Percentiles rank a stretch among this genome's conserved stretches.
These are phyloP conservation scores for Pseudogymnoascus sp. DNA, from an alignment of 2,329 filamentous ascomycete species.

Conservation along the genomic window DNA sequence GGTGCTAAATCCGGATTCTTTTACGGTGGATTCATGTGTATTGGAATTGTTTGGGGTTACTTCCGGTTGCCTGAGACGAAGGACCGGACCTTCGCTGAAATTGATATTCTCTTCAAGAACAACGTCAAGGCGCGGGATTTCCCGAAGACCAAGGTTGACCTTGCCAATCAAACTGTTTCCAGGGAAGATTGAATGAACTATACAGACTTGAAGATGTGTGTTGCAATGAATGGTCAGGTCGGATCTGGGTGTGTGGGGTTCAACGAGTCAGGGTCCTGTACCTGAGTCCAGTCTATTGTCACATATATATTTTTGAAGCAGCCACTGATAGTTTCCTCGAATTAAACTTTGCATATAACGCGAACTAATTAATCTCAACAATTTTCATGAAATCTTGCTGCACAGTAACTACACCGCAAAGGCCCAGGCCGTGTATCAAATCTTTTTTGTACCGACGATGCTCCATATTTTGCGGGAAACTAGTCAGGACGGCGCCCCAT, in stretches of 20 bases:
- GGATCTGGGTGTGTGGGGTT: background rate
- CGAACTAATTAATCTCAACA: background rate
- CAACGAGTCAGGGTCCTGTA: background rate
- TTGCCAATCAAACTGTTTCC: slow-evolving; percentile 9
- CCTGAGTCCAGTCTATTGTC: background rate
- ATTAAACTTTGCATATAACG: background rate
- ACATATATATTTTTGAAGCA: background rate
- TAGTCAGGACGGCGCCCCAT: slow-evolving; percentile 8
- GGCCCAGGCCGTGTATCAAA: background rate
- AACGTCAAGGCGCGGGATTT: slow-evolving; percentile 34
- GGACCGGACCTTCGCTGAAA: slow-evolving; percentile 34
- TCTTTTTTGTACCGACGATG: background rate
- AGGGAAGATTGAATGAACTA: background rate
- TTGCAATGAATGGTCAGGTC: background rate
- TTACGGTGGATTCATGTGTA: slow-evolving; percentile 32
- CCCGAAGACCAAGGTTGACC: slow-evolving; percentile 28
- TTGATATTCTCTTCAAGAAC: slow-evolving; percentile 38
- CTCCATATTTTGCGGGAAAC: background rate
- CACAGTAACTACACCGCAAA: background rate
- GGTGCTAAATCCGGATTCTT: slow-evolving; percentile 34
- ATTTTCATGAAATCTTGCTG: background rate
- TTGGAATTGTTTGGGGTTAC: slow-evolving; percentile 35
- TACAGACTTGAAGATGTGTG: background rate
- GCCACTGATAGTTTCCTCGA: background rate
- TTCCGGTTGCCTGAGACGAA: slow-evolving; percentile 39